Evolutionary conservation across 805 yeast species (phyloP), one percentile per base, ranked within the genome.

Genomic region (Pichia occidentalis): DNA sequence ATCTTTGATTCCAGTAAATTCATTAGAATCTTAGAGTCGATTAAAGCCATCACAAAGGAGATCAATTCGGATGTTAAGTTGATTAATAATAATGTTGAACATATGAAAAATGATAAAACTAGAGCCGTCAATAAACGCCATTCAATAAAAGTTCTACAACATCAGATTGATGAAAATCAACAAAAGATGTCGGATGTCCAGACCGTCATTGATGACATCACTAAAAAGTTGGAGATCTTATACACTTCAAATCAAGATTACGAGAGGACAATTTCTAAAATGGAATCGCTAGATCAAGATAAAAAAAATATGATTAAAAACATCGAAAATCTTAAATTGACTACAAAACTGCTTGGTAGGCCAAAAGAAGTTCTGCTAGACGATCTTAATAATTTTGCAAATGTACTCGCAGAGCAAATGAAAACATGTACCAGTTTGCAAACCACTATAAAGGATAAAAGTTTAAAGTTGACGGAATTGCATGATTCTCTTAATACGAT

Each of bases 1-100:
- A 90, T 92, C 7, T 92, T 92, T 53, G 97, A 92, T 60, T 96
- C 97, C 0, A 75, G 86, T 48, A 87, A 85, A 57, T 94, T 84
- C 53, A 86, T 96, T 1, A 90, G 85, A 54, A 95, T 92, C 0
- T 64, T 92, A 25, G 96, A 88, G 42, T 75, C 74, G 37, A 67
- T 92, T 51, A 88, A 87, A 53, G 58, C 57, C 1, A 73, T 87
- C 29, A 75, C 83, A 37, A 90, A 88, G 51, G 94, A 85, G 30
- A 74, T 85, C 73, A 64, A 77, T 9, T 64, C 69, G 2, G 95
- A 87, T 42, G 80, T 85, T 25, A 83, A 80, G 51, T 58, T 90
- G 8, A 66, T 87, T 32, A 79, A 82, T 46, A 86, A 84, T 50
- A 77, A 84, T 14, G 95, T 85, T 0, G 77, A 77, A 36, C 94